Evolutionary conservation across 306 rosid genomes (phyloP), one percentile per base, ranked within the genome.

Genomic region (Begonia masoniana): DNA sequence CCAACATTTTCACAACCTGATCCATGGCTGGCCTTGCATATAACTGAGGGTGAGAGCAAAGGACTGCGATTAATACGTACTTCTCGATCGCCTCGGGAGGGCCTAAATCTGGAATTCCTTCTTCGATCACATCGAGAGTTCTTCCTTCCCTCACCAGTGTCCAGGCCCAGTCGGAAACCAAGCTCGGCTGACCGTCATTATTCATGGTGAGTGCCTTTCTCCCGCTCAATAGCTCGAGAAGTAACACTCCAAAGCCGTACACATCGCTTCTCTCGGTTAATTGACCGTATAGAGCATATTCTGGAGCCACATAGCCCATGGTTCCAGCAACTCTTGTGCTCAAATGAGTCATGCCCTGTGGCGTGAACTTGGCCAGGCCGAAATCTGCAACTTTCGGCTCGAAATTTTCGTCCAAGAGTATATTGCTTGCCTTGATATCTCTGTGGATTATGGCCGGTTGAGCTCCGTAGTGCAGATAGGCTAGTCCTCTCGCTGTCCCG

Each of bases 11-110:
- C 41, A 86, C 93, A 47, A 83, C 94, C 70, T 83, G 96, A 63
- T 91, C 99, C 99, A 91, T 91, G 12, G 99, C 75, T 43, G 99
- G 99, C 78, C 99, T 81, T 3, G 96, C 99, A 58, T 86, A 70
- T 56, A 86, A 48, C 74, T 85, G 96, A 3, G 99, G 99, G 70
- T 86, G 99, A 52, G 99, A 86, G 61, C 99, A 91, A 13, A 86
- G 72, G 9, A 91, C 82, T 31, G 94, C 88, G 66, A 91, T 68
- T 61, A 91, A 57, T 43, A 91, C 88, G 60, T 81, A 81, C 75
- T 81, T 91, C 76, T 91, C 99, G 14, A 91, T 66, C 50, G 72
- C 87, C 31, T 86, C 73, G 0, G 84, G 79, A 0, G 68, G 15
- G 60, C 82, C 96, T 31, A 73, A 41, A 16, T 79, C 94, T 0